Evolutionary conservation across 73 alveolate genomes (phyloP).

Genomic region (Uronychia setigera): DNA sequence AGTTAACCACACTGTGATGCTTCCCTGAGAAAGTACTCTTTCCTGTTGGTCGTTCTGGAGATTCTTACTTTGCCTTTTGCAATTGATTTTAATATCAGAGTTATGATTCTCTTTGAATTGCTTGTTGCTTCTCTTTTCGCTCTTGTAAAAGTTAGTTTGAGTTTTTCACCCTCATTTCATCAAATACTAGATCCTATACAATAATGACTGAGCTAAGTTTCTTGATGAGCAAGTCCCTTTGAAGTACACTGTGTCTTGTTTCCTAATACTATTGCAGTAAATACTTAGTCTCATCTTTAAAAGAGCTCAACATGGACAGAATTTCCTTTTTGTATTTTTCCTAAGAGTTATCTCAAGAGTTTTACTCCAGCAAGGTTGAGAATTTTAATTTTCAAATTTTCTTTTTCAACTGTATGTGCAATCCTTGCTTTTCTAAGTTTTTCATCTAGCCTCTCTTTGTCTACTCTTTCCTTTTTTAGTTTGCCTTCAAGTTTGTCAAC

Average conservation of each 20-base stretch:
- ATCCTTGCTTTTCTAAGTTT: slow-evolving; percentile 27
- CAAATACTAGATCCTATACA: background rate
- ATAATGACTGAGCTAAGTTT: slow-evolving; percentile 4
- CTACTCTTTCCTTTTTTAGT: slow-evolving; percentile 30
- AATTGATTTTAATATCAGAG: background rate
- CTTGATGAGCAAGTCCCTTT: slow-evolving; percentile 22
- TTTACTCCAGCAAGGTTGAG: slow-evolving; percentile 19
- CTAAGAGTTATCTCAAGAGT: background rate
- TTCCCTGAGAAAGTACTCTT: no score
- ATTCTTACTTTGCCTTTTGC: background rate
- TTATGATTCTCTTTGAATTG: background rate
- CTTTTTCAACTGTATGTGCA: slow-evolving; percentile 42
- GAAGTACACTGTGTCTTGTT: background rate
- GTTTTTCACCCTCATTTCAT: background rate
- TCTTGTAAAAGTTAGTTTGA: background rate
- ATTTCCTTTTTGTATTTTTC: slow-evolving; percentile 31
- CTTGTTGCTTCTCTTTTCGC: background rate
- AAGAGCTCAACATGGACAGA: background rate
- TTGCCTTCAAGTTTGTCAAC: slow-evolving; percentile 11
- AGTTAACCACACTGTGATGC: no score
- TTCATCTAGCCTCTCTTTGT: slow-evolving; percentile 8
- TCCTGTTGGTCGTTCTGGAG: no score
- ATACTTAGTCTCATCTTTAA: background rate
- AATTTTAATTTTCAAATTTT: slow-evolving; percentile 23
- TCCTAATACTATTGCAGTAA: background rate